Conservation (phyloP, 768 basidiomycete genomes). For the Auricularia heimuer region DNA sequence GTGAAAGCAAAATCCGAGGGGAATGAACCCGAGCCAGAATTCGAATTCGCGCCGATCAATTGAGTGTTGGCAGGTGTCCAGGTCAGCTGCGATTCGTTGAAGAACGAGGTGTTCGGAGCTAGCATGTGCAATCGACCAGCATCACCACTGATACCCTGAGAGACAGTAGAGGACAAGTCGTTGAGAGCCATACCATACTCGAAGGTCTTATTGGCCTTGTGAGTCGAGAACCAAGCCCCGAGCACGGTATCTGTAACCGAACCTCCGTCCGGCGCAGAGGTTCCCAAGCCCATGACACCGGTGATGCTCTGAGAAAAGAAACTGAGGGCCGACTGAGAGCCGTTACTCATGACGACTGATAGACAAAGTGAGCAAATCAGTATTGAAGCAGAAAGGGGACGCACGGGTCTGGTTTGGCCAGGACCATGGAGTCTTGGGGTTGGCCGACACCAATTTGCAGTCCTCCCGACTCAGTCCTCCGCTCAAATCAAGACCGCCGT, state of each 20-base stretch:
- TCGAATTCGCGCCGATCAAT: neutral
- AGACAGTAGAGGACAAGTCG: neutral
- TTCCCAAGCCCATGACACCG: neutral
- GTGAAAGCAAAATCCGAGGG: neutral
- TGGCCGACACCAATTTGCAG: neutral
- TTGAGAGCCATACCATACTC: neutral
- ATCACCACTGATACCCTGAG: neutral
- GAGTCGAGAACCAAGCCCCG: neutral
- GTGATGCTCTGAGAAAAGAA: neutral
- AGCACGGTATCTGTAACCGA: neutral
- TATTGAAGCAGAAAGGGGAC: neutral
- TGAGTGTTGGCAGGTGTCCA: neutral
- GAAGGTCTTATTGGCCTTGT: neutral
- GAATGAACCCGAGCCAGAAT: neutral
- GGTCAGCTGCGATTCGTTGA: neutral
- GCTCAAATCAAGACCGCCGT: neutral
- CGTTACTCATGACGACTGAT: neutral
- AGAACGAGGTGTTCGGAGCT: neutral
- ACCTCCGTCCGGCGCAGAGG: neutral
- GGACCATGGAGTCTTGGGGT: neutral
- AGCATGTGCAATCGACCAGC: neutral
- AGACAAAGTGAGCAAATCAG: neutral
- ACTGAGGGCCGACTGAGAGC: neutral
- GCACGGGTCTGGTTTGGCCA: constrained; percentile 1
- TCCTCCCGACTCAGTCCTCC: neutral